These are phyloP conservation scores for Trichosporon faecale DNA, from an alignment of 1,284 basidiomycete genomes.

Conservation along the genomic window DNA sequence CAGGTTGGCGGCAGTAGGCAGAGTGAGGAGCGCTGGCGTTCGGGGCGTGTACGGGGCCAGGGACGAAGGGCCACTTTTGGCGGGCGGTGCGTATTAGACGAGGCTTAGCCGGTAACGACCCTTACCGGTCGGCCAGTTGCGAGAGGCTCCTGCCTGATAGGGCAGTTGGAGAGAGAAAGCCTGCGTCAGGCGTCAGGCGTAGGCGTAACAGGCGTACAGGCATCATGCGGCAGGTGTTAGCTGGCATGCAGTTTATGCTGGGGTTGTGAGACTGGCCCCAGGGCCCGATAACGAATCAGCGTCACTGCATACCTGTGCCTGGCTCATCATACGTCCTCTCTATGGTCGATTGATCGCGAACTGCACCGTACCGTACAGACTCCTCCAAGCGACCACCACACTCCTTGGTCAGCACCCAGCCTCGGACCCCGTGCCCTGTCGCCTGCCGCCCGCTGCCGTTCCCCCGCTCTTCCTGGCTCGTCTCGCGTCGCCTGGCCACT, in stretches of 20 bases:
- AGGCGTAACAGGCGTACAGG: no score
- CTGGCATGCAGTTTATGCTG: background rate
- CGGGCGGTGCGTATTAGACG: background rate
- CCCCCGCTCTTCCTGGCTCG: background rate
- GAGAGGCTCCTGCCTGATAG: background rate
- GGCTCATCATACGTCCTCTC: background rate
- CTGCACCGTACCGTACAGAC: background rate
- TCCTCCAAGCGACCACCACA: background rate
- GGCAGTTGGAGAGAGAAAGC: background rate
- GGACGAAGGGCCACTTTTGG: background rate
- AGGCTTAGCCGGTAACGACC: constrained; percentile 10
- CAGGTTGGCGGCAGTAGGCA: background rate
- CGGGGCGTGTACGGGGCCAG: background rate
- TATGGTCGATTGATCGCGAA: background rate
- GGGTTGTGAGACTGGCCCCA: background rate
- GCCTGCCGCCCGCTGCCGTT: background rate
- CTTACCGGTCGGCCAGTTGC: background rate
- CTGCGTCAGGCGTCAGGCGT: constrained; percentile 1
- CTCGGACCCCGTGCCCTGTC: background rate
- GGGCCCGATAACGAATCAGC: constrained; percentile 6
- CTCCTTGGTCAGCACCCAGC: background rate
- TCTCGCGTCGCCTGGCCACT: background rate
- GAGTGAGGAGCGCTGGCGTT: background rate
- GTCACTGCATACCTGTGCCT: background rate
- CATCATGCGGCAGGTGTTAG: background rate